Conservation (phyloP, 768 basidiomycete species). For the Russula olivacea region DNA sequence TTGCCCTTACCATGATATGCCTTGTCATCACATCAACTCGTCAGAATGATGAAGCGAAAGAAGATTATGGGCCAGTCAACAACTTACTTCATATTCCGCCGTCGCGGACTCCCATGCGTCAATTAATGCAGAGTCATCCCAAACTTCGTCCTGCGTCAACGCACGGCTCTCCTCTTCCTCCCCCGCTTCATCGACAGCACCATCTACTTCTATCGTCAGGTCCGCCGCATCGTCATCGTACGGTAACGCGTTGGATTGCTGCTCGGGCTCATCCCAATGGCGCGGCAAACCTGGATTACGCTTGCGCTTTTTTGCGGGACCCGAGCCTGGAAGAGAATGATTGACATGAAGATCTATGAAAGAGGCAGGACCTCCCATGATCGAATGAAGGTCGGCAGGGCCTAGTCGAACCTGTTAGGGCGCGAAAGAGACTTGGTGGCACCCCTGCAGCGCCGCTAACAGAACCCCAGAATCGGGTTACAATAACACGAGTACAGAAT, state of each 20-base stretch:
- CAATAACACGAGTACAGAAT: not conserved
- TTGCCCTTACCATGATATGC: constrained; percentile 63
- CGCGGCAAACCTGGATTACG: constrained; percentile 25
- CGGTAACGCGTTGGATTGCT: constrained; percentile 27
- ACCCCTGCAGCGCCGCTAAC: no score
- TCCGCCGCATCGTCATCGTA: constrained; percentile 32
- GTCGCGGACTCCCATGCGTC: constrained; percentile 81
- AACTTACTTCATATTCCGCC: constrained; percentile 66
- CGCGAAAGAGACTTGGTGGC: not conserved
- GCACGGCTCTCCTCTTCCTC: constrained; percentile 53
- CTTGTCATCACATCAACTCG: constrained; percentile 30
- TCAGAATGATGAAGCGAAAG: not conserved
- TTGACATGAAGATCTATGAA: constrained; percentile 10
- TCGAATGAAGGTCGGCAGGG: constrained; percentile 5
- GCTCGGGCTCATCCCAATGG: constrained; percentile 43
- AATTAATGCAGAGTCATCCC: constrained; percentile 81
- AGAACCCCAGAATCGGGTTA: constrained; percentile 18
- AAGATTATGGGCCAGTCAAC: constrained; percentile 15
- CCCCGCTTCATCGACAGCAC: constrained; percentile 31
- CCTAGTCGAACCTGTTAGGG: not conserved
- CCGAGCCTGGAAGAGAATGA: constrained; percentile 18
- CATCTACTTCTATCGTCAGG: not conserved
- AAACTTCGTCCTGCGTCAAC: constrained; percentile 68
- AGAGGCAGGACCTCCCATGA: constrained; percentile 20
- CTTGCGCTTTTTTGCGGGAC: constrained; percentile 24